Conservation (phyloP, 2,329 filamentous ascomycete species). For the Trichoderma afroharzianum region DNA sequence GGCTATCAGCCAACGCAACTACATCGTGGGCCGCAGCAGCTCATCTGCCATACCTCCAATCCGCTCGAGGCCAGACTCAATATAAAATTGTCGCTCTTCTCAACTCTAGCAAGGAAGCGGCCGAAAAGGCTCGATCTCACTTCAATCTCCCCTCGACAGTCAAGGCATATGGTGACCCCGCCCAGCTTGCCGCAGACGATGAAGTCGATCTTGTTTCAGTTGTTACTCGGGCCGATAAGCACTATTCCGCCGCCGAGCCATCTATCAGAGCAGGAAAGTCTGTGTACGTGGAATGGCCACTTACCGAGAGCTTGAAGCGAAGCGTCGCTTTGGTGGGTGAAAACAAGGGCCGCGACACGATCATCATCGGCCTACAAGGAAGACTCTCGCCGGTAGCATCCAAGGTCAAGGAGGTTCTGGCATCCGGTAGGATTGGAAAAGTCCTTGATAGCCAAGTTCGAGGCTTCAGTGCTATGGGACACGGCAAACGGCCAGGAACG, state of each 20-base stretch:
- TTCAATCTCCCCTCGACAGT: slow-evolving; percentile 1
- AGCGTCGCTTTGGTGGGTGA: not conserved
- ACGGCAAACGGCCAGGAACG: not conserved
- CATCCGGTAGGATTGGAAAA: not conserved
- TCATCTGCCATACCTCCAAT: slow-evolving; percentile 8
- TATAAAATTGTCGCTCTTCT: slow-evolving; percentile 6
- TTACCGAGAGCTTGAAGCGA: slow-evolving; percentile 1
- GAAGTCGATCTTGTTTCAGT: slow-evolving; percentile 7
- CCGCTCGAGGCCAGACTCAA: not conserved
- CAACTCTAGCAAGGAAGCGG: slow-evolving; percentile 6
- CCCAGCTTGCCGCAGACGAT: slow-evolving; percentile 1
- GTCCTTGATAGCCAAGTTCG: not conserved
- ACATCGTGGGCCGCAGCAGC: slow-evolving; percentile 4
- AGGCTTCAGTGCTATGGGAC: not conserved
- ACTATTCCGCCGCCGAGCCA: not conserved
- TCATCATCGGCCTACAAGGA: slow-evolving; percentile 4
- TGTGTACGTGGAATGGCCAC: slow-evolving; percentile 8
- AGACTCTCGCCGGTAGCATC: not conserved
- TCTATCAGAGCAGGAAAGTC: not conserved
- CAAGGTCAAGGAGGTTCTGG: not conserved
- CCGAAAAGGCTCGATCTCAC: not conserved
- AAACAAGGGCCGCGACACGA: not conserved
- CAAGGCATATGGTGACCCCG: slow-evolving; percentile 4
- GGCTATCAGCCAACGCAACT: not conserved
- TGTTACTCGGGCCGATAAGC: not conserved